Percentiles rank a stretch among this genome's conserved stretches.
Conservation (phyloP, 352 stramenopile species). For the Globisporangium alternatum region DNA sequence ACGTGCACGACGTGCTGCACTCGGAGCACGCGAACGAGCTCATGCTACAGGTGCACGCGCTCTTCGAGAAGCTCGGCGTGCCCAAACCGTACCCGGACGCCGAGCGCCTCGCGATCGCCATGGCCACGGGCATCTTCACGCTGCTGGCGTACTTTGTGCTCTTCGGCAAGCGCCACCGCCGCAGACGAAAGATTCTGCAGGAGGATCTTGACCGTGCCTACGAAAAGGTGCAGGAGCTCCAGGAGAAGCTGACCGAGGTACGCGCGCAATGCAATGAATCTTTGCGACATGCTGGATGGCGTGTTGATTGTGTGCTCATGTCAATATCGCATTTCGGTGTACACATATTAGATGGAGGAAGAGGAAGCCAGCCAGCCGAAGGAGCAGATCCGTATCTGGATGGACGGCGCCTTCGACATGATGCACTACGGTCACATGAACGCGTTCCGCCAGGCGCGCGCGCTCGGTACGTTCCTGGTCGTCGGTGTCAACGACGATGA, state of each 20-base stretch:
- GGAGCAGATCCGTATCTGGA: conserved; percentile 96
- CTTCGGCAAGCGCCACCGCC: conserved; percentile 83
- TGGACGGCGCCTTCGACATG: conserved; percentile 99
- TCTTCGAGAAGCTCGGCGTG: conserved; percentile 68
- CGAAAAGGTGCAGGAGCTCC: conserved; percentile 78
- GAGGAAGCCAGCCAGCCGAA: conserved; percentile 59
- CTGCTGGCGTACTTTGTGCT: conserved; percentile 86
- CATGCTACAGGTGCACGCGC: conserved; percentile 64
- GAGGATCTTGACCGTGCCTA: conserved; percentile 74
- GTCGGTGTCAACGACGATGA: conserved; percentile 98
- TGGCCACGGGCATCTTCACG: conserved; percentile 79
- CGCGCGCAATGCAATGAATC: background rate
- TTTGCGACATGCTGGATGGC: conserved; percentile 3
- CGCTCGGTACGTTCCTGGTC: conserved; percentile 96
- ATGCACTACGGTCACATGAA: conserved; percentile 99
- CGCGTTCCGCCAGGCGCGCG: conserved; percentile 95
- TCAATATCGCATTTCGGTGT: background rate
- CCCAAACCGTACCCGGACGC: conserved; percentile 85
- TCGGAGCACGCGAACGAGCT: conserved; percentile 63
- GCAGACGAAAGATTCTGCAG: conserved; percentile 63
- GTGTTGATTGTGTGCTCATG: background rate
- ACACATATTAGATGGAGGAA: conserved; percentile 63
- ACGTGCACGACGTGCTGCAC: conserved; percentile 80
- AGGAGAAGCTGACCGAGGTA: conserved; percentile 78
- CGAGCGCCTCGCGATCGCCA: conserved; percentile 77